Evolutionary conservation across 2,329 filamentous ascomycete genomes (phyloP), one percentile per base, ranked within the genome.

Genomic region (Leptographium lundbergii): DNA sequence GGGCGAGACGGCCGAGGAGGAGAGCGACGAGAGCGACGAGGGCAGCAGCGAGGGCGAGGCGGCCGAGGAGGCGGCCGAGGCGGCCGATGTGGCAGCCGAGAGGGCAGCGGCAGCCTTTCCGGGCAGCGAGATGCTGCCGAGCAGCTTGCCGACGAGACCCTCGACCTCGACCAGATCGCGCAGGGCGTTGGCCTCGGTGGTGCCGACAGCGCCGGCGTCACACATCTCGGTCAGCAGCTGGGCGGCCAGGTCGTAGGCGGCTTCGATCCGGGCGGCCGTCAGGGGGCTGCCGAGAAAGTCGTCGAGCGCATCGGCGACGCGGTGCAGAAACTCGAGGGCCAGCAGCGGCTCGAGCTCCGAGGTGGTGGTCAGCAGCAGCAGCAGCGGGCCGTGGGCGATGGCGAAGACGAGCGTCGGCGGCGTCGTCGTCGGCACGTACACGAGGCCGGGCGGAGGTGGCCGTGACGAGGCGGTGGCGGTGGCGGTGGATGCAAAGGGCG

Each of bases 161-260:
- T 95, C 91, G 19, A 95, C 89, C 70, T 96, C 91, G 17, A 99
- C 90, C 17, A 92, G 79, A 69, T 99, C 94, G 66, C 90, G 82
- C 67, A 99, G 74, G 24, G 91, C 89, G 75, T 99, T 97, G 11
- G 89, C 88, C 71, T 99, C 94, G 1, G 92, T 96, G 59, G 90
- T 95, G 53, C 17, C 88, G 42, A 96, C 81, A n/a, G 85, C 81
- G 19, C 94, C 94, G 48, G 86, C 89, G 77, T 99, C 94, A 70
- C 94, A 96, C 88, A 99, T 95, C 74, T 99, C 94, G 62, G 86
- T 89, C 61, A 97, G 78, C 29, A 99, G 75, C 74, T 99, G 94
- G 22, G 91, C 91, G 39, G 95, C 88, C 32, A 97, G 86, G 81
- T 97, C 89, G 73, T 97, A 97, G 72, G 84, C 91, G 65, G 78